Conservation (phyloP, 2,329 filamentous ascomycete genomes). For the Geosmithia putterillii region DNA sequence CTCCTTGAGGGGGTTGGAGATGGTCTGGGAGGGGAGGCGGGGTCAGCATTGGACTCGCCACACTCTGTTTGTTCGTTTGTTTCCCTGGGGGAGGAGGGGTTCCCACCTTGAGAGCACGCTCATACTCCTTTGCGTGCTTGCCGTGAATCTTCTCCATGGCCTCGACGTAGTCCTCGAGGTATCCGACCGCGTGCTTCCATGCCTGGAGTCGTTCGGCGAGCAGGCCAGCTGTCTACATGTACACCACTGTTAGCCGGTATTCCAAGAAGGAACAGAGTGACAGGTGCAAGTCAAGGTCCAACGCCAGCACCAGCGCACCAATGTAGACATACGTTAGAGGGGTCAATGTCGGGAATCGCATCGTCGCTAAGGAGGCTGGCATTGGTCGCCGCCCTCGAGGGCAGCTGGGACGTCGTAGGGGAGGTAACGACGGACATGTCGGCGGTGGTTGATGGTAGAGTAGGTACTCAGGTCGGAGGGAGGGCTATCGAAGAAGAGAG, state of each 20-base stretch:
- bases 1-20: slow-evolving; percentile 75
- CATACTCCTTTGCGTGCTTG: slow-evolving; percentile 83
- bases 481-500: background rate
- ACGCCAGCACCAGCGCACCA: slow-evolving; percentile 5
- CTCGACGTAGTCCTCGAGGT: slow-evolving; percentile 80
- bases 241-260: background rate
- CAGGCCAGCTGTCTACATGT: slow-evolving; percentile 55
- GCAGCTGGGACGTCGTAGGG: slow-evolving; percentile 19
- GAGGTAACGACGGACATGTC: slow-evolving; percentile 15
- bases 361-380: slow-evolving; percentile 39
- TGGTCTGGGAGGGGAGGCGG: slow-evolving; percentile 56
- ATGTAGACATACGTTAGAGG: slow-evolving; percentile 44
- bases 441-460: background rate
- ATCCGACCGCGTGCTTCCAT: slow-evolving; percentile 89
- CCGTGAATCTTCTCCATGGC: slow-evolving; percentile 80
- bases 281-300: no score
- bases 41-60: no score
- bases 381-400: slow-evolving; percentile 33
- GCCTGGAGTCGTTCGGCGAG: slow-evolving; percentile 81
- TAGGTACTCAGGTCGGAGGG: background rate
- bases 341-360: slow-evolving; percentile 45
- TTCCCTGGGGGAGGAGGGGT: background rate
- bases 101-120: slow-evolving; percentile 72
- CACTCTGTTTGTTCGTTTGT: no score
- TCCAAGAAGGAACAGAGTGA: background rate